A percentile compares a stretch with the other conserved stretches of the same genome.
Evolutionary conservation across 1,139 yeast species (phyloP).

Genomic region (Yamadazyma epiphylla): DNA sequence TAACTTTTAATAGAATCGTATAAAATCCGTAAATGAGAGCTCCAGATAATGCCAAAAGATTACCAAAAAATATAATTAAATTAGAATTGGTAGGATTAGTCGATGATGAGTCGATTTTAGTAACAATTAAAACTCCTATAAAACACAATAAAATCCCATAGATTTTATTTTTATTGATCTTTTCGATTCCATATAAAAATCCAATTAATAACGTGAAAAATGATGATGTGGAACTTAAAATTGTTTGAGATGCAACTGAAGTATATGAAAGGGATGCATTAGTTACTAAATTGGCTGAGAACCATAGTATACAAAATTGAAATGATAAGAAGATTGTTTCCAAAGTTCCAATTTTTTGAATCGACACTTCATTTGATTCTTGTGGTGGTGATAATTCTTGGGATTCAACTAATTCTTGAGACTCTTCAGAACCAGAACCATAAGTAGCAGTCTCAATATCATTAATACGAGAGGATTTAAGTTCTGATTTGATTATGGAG

Average conservation of each 20-base stretch:
- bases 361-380: slow-evolving; percentile 10
- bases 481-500: slow-evolving; percentile 18
- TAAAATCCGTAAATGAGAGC: slow-evolving; percentile 90
- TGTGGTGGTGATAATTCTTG: not conserved
- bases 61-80: slow-evolving; percentile 62
- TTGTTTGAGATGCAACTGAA: slow-evolving; percentile 90
- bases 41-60: slow-evolving; percentile 72
- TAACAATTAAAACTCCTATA: slow-evolving; percentile 74
- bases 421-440: slow-evolving; percentile 8
- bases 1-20: slow-evolving; percentile 75
- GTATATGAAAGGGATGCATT: slow-evolving; percentile 86
- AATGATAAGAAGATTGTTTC: slow-evolving; percentile 63
- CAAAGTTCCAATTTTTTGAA: slow-evolving; percentile 24
- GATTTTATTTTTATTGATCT: slow-evolving; percentile 60
- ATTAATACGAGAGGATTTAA: slow-evolving; percentile 7
- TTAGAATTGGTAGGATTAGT: slow-evolving; percentile 23
- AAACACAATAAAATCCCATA: slow-evolving; percentile 69
- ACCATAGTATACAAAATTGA: slow-evolving; percentile 87
- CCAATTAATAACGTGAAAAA: slow-evolving; percentile 91
- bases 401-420: not conserved
- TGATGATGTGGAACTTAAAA: slow-evolving; percentile 84
- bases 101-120: slow-evolving; percentile 52
- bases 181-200: slow-evolving; percentile 65
- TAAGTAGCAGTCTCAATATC: slow-evolving; percentile 14
- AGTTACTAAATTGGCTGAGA: slow-evolving; percentile 79